Evolutionary conservation across 1,139 yeast species (phyloP), one percentile per base, ranked within the genome.

Genomic region (Pichia sp.): DNA sequence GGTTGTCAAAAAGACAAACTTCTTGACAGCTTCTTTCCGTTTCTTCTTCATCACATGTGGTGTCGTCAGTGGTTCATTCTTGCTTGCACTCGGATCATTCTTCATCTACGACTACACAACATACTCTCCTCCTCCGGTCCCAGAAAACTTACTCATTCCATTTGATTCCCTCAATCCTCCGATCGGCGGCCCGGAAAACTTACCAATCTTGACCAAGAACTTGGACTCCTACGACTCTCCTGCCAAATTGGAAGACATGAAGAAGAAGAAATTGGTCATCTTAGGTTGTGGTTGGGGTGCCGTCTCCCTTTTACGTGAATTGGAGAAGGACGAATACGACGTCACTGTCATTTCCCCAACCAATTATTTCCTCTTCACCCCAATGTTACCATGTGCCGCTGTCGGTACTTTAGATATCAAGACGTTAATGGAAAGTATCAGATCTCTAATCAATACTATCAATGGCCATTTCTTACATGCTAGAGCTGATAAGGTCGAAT

Each of bases 271-370:
- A 50, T 63, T 79, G 39, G 84, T 79, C 14, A 70, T 79, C 38
- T 63, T 79, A 22, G 85, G 85, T 18, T 73, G 79, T 38, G 85
- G 85, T 30, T 79, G 85, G 85, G 85, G 83, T 0, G 69, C 77
- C 9, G 78, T 75, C 22, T 75, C 75, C 12, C 52, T 74, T 6
- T 61, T 75, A 49, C 76, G 75, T 53, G 67, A 69, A 44, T 60
- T 79, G 46, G 67, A 68, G 41, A 68, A 72, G 30, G 72, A 72
- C 41, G 77, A 75, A 47, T 79, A 78, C 58, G 81, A 79, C 55
- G 76, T 79, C 45, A 79, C 83, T 4, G 80, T 79, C 21, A 72
- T 79, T 33, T 79, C 84, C 1, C 85, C 85, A 34, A 77, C 80
- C 6, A 79, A 79, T 58, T 80, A 79, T 60, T 79, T 79, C 60